phyloP scores from a whole-genome alignment of 2,329 filamentous ascomycete genomes.

The Nemania abortiva region DNA sequence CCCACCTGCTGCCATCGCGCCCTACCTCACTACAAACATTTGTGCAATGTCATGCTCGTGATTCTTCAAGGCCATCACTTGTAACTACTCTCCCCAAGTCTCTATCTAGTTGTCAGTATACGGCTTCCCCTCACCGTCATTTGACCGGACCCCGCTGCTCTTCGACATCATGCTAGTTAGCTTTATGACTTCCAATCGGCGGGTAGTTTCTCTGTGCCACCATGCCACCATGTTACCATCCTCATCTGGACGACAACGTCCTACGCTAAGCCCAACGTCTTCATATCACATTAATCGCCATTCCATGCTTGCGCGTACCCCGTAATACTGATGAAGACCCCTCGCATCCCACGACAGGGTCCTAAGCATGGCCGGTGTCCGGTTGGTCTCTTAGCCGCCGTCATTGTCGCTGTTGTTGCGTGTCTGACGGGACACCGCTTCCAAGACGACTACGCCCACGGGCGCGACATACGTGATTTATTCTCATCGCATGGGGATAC shows the following conservation, averaged over 20 bases:
- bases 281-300: not conserved
- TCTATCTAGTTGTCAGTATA: not conserved
- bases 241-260: not conserved
- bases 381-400: not conserved
- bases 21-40: too few species aligned
- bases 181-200: not conserved
- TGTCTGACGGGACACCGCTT: not conserved
- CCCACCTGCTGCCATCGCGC: too few species aligned
- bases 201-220: not conserved
- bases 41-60: too few species aligned
- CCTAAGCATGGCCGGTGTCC: not conserved
- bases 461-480: not conserved
- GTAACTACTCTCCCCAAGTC: too few species aligned
- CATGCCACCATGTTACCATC: not conserved
- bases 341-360: not conserved
- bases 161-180: not conserved
- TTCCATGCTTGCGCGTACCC: not conserved
- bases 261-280: not conserved
- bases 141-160: not conserved
- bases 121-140: not conserved
- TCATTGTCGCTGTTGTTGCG: too few species aligned
- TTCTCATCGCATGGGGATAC: not conserved
- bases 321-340: not conserved
- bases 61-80: too few species aligned
- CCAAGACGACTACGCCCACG: not conserved